Percentiles rank a stretch among this genome's conserved stretches.
These are phyloP conservation scores for Alternaria novae-zelandiae DNA, from an alignment of 2,329 filamentous ascomycete species.

Conservation along the genomic window DNA sequence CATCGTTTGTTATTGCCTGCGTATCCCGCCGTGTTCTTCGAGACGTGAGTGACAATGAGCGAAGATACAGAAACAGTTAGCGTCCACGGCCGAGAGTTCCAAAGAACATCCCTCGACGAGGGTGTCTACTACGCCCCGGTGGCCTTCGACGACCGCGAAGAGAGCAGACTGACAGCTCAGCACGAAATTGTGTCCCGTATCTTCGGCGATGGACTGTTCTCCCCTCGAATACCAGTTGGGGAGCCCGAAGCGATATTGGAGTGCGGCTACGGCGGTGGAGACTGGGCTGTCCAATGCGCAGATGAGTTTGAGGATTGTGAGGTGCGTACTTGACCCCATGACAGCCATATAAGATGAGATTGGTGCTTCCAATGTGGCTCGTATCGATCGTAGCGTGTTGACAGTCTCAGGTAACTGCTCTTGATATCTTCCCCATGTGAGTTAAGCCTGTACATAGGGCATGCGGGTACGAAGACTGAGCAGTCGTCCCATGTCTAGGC, in stretches of 20 bases:
- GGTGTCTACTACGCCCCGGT: slow-evolving; percentile 50
- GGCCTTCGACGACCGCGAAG: slow-evolving; percentile 45
- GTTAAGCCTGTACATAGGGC: not conserved
- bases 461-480: not conserved
- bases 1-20: not conserved
- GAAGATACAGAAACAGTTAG: slow-evolving; percentile 32
- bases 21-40: not conserved
- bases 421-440: slow-evolving; percentile 47
- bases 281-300: slow-evolving; percentile 48
- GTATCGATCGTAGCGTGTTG: slow-evolving; percentile 5
- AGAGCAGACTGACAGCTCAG: slow-evolving; percentile 45
- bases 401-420: slow-evolving; percentile 43
- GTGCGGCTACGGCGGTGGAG: slow-evolving; percentile 49
- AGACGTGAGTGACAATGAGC: slow-evolving; percentile 18
- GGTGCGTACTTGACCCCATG: slow-evolving; percentile 31
- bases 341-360: not conserved
- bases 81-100: slow-evolving; percentile 48
- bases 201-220: slow-evolving; percentile 38
- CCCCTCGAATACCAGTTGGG: slow-evolving; percentile 32
- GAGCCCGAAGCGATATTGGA: slow-evolving; percentile 46
- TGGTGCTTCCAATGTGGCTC: not conserved
- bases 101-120: slow-evolving; percentile 47
- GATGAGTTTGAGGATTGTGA: slow-evolving; percentile 47
- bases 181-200: slow-evolving; percentile 42
- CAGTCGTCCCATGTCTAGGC: slow-evolving; percentile 4